A percentile compares a stretch with the other conserved stretches of the same genome.
Evolutionary conservation across 306 rosid species (phyloP).

Genomic region (Cucurbita argyrosperma): DNA sequence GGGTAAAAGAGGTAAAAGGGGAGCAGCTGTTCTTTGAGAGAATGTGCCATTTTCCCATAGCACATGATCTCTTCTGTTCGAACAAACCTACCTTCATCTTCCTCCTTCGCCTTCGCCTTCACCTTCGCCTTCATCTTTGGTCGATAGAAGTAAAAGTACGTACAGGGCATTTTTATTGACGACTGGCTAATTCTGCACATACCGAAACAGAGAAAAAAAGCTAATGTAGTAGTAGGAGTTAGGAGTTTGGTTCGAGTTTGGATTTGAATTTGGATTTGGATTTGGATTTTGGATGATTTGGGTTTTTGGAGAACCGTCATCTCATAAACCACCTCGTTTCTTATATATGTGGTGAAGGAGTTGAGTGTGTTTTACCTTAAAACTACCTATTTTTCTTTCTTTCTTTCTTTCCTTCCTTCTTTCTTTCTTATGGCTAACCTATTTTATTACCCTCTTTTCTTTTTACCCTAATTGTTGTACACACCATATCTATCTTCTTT

Average conservation of each 20-base stretch:
- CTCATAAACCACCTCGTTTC: background rate
- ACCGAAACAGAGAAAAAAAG: background rate
- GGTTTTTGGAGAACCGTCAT: background rate
- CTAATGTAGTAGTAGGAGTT: background rate
- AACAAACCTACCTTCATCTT: background rate
- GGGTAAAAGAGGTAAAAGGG: too few species aligned
- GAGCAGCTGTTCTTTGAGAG: background rate
- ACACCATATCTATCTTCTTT: background rate
- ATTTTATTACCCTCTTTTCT: background rate
- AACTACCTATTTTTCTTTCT: background rate
- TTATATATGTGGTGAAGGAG: background rate
- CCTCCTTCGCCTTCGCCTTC: background rate
- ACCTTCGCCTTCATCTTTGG: background rate
- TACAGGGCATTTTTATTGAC: background rate
- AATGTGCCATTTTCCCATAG: background rate
- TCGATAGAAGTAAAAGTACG: background rate
- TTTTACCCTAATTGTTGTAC: background rate
- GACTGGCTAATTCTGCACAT: slow-evolving; percentile 7
- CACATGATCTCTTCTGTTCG: background rate
- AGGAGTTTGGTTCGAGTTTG: too few species aligned
- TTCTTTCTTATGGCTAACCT: background rate
- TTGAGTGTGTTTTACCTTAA: background rate
- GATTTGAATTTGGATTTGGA: background rate
- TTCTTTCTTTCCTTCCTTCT: background rate
- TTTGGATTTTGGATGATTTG: background rate